Evolutionary conservation across 768 basidiomycete species (phyloP).

Genomic region (Leccinum incarnatum): DNA sequence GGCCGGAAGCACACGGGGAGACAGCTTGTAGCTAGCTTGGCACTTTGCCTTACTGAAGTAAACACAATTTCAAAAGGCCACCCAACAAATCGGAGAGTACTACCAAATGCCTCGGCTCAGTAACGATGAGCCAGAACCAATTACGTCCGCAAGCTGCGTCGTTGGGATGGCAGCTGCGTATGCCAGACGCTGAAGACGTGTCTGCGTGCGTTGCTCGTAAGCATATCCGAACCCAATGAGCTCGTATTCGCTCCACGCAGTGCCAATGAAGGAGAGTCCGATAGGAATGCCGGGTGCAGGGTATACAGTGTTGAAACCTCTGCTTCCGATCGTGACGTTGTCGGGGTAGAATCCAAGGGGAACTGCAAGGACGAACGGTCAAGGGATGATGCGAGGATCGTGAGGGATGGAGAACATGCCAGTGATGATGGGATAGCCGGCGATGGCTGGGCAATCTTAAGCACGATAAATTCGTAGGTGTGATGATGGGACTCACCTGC

Average conservation of each 20-base stretch:
- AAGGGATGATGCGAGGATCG: background rate
- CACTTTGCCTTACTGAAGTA: too few relatives aligned
- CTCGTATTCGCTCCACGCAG: conserved; percentile 42
- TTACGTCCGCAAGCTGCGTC: conserved; percentile 44
- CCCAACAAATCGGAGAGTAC: background rate
- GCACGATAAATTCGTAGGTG: background rate
- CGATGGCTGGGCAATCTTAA: conserved; percentile 24
- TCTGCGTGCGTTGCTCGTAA: conserved; percentile 55
- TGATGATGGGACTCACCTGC: conserved; percentile 13
- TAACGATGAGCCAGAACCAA: conserved; percentile 6
- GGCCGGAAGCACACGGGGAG: background rate
- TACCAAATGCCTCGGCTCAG: background rate
- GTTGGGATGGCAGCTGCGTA: conserved; percentile 53
- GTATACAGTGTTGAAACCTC: conserved; percentile 33
- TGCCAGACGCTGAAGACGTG: conserved; percentile 46
- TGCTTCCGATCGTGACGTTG: conserved; percentile 30
- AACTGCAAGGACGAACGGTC: conserved; percentile 13
- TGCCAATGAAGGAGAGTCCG: conserved; percentile 42
- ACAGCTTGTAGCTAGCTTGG: too few relatives aligned
- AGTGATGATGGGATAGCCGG: conserved; percentile 35
- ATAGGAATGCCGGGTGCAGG: conserved; percentile 40
- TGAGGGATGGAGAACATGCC: conserved; percentile 12
- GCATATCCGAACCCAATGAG: conserved; percentile 43
- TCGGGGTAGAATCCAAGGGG: conserved; percentile 40
- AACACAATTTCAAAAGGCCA: background rate